phyloP scores from a whole-genome alignment of 805 yeast genomes.

The Wickerhamomyces canadensis region DNA sequence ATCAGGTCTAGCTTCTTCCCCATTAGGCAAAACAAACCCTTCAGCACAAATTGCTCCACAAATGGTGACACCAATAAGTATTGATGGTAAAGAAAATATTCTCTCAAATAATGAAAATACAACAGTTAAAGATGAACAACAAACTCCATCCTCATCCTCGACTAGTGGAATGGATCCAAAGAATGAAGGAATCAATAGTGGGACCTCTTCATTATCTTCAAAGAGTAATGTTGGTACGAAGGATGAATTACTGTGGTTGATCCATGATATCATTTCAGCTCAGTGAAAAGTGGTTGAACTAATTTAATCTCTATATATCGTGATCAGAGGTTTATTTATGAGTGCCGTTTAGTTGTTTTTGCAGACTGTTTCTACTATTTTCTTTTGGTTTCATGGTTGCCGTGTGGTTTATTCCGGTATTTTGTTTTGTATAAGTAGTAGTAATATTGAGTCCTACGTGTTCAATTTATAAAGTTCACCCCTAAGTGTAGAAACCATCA shows the following conservation, averaged over 20 bases:
- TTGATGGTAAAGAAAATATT: neutral
- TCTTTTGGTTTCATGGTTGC: no score
- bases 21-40: no score
- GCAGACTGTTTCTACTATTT: no score
- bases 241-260: conserved; percentile 67
- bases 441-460: no score
- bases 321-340: neutral
- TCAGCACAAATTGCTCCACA: neutral
- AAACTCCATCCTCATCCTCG: no score
- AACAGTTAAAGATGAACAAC: neutral
- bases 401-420: no score
- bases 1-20: neutral
- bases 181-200: neutral
- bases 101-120: neutral
- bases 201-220: no score
- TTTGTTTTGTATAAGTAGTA: no score
- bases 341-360: neutral
- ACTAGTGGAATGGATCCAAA: neutral
- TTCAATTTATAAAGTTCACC: no score
- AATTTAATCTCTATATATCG: neutral
- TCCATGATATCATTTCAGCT: conserved; percentile 46
- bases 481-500: no score
- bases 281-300: conserved; percentile 4
- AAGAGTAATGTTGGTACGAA: conserved; percentile 44
- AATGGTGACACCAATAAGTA: no score